Percentiles rank a stretch among this genome's conserved stretches.
These are phyloP conservation scores for Pleurotus tuber-regium DNA, from an alignment of 768 basidiomycete genomes.

Conservation along the genomic window DNA sequence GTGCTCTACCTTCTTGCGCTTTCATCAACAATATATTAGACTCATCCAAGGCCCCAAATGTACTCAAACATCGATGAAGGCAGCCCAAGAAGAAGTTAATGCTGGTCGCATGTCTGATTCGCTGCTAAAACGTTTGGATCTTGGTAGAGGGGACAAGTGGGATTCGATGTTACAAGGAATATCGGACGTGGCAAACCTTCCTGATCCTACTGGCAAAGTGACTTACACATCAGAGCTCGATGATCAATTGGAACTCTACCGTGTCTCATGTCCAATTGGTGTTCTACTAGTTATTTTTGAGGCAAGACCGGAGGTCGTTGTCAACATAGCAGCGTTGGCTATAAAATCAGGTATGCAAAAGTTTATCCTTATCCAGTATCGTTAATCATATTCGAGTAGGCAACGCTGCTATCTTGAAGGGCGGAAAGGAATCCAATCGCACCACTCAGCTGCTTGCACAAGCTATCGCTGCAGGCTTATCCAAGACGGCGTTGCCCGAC, in stretches of 20 bases:
- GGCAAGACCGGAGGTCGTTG: constrained; percentile 94
- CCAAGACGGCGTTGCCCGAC: constrained; percentile 67
- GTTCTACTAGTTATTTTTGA: constrained; percentile 97
- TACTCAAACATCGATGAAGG: constrained; percentile 38
- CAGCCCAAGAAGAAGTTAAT: constrained; percentile 74
- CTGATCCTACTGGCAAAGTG: constrained; percentile 83
- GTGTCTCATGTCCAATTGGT: constrained; percentile 95
- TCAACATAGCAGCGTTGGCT: constrained; percentile 94
- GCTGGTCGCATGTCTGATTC: constrained; percentile 83
- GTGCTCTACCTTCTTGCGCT: constrained; percentile 33
- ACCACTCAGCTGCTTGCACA: constrained; percentile 76
- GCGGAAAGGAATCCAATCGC: constrained; percentile 90
- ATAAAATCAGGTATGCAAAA: constrained; percentile 91
- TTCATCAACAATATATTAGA: background rate
- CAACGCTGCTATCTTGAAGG: constrained; percentile 96
- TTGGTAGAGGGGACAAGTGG: constrained; percentile 83
- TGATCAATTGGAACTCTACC: constrained; percentile 83
- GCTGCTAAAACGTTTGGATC: constrained; percentile 83
- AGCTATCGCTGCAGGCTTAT: constrained; percentile 76
- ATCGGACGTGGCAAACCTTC: constrained; percentile 78
- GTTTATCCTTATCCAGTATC: background rate
- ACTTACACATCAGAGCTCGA: constrained; percentile 91
- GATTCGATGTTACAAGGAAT: constrained; percentile 91
- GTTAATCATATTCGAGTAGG: constrained; percentile 42
- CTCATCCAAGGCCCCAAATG: constrained; percentile 5